phyloP scores from a whole-genome alignment of 495 filamentous ascomycete species.

The Pyrenula aspistea region DNA sequence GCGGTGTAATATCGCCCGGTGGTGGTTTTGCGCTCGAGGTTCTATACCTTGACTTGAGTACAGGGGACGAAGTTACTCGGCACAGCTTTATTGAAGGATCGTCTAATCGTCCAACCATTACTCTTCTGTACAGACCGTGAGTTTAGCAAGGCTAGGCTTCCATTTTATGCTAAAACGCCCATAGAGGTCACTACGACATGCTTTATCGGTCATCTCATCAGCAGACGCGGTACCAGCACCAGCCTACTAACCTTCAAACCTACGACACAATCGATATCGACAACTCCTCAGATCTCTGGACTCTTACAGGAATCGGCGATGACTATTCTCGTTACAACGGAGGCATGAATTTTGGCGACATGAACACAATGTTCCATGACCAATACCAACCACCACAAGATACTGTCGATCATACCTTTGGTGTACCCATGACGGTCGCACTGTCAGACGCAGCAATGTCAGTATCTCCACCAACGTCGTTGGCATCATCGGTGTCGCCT shows the following conservation, averaged over 20 bases:
- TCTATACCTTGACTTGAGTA: slow-evolving; percentile 81
- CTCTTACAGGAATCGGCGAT: slow-evolving; percentile 24
- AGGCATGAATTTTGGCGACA: background rate
- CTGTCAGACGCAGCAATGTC: background rate
- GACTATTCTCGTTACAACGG: background rate
- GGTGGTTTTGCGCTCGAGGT: slow-evolving; percentile 74
- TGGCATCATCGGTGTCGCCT: slow-evolving; percentile 15
- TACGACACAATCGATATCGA: slow-evolving; percentile 34
- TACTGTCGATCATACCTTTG: slow-evolving; percentile 6
- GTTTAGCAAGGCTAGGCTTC: slow-evolving; percentile 13
- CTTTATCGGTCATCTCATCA: slow-evolving; percentile 60
- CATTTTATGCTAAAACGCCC: slow-evolving; percentile 3
- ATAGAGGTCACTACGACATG: slow-evolving; percentile 85
- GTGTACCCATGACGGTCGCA: slow-evolving; percentile 21
- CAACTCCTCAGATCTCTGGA: slow-evolving; percentile 39
- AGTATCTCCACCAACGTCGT: background rate
- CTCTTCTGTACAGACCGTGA: slow-evolving; percentile 61
- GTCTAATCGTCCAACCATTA: slow-evolving; percentile 41
- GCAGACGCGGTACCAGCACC: slow-evolving; percentile 34
- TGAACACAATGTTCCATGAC: background rate
- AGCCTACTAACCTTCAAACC: slow-evolving; percentile 28
- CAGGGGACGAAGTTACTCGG: slow-evolving; percentile 65
- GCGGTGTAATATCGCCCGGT: slow-evolving; percentile 62
- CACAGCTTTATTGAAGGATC: slow-evolving; percentile 52
- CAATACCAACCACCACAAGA: background rate